Base-by-base conservation (phyloP, 306 rosid genomes). In the Lagenaria siceraria region DNA sequence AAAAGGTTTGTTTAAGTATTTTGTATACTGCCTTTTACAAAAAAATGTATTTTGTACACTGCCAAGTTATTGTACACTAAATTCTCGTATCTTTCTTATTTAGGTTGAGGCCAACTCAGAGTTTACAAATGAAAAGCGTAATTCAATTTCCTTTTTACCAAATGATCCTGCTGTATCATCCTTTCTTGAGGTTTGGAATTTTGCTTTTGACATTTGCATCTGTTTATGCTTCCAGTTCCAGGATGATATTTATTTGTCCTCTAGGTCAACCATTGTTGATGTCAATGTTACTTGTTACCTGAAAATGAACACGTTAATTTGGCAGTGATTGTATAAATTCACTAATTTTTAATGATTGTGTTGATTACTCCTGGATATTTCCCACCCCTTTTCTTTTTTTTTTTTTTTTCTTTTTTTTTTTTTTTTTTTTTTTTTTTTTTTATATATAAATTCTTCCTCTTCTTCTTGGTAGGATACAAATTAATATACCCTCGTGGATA, bases 21-120 rank as follows among this genome's bases (percentile, higher is more conserved):
- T 40, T 52, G 73, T 51, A 25, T 25, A n/a, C n/a, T n/a, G n/a
- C n/a, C n/a, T n/a, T n/a, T n/a, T n/a, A n/a, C n/a, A n/a, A n/a
- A n/a, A n/a, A n/a, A n/a, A n/a, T n/a, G 48, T 42, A 10, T 42
- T 55, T 42, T 52, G 65, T 52, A 25, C n/a, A 65, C 31, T 13
- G 33, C 74, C 54, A 74, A 69, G 54, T 25, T 58, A 18, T 24
- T 29, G 5, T 76, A 25, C 42, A 38, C 27, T 10, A 15, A 56
- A 13, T n/a, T 36, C 59, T 76, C 2, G 8, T 31, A 27, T 69
- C 82, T 82, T 53, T 71, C 80, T 80, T 46, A 4, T 79, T 77
- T 51, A 95, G 97, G 82, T 90, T 49, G 97, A 90, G 83, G 93
- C 91, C 29, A 90, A 84, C 79, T 77, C 85, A n/a, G 86, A 86